A percentile compares a stretch with the other conserved stretches of the same genome.
Conservation (phyloP, 164 flowering plant species). For the grape (Vitis vinifera) region ASM3070453v1 NC_081816.1:8650001-8650500, state of each 20-base stretch:
- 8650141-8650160: background rate
- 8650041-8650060: background rate
- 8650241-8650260: too few species aligned
- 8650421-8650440: too few species aligned
- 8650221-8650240: too few species aligned
- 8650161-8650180: background rate
- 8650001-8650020: background rate
- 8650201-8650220: background rate
- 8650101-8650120: background rate
- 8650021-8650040: background rate
- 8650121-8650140: too few species aligned
- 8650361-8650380: background rate
- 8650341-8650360: conserved; percentile 4
- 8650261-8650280: too few species aligned
- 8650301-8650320: too few species aligned
- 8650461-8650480: too few species aligned
- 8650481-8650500: too few species aligned
- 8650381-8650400: background rate
- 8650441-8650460: too few species aligned
- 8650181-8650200: background rate
- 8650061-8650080: background rate
- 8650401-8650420: too few species aligned
- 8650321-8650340: background rate
- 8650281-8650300: too few species aligned
- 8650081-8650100: background rate